Evolutionary conservation across 768 basidiomycete genomes (phyloP).

Genomic region (Coprinopsis cinerea): DNA sequence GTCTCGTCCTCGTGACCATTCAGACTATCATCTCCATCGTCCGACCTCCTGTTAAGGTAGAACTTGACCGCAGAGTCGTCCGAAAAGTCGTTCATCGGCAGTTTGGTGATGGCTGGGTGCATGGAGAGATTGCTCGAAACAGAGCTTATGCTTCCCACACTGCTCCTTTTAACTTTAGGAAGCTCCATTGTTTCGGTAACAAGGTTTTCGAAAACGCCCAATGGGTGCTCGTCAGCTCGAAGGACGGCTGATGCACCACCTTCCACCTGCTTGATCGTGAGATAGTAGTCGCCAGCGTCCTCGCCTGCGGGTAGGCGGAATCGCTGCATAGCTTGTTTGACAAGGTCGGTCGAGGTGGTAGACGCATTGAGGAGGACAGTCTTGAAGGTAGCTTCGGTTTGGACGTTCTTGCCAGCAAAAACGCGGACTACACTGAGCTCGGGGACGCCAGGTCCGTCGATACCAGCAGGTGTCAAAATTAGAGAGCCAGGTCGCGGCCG

Average conservation of each 20-base stretch:
- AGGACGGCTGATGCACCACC: conserved; percentile 78
- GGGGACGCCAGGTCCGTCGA: conserved; percentile 60
- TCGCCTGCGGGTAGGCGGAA: conserved; percentile 74
- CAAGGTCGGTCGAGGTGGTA: conserved; percentile 78
- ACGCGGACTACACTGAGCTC: conserved; percentile 93
- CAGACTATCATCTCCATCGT: conserved; percentile 32
- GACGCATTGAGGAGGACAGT: conserved; percentile 88
- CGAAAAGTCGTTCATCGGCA: conserved; percentile 96
- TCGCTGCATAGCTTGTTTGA: conserved; percentile 90
- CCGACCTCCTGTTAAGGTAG: conserved; percentile 71
- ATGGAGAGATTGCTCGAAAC: conserved; percentile 86
- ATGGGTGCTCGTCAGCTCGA: conserved; percentile 67
- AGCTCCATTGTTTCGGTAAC: conserved; percentile 75
- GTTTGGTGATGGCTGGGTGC: conserved; percentile 91
- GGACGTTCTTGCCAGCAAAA: conserved; percentile 86
- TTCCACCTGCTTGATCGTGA: conserved; percentile 91
- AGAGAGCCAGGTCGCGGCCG: conserved; percentile 75
- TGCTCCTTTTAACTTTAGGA: conserved; percentile 88
- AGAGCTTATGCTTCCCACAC: conserved; percentile 92
- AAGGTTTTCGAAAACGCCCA: conserved; percentile 84
- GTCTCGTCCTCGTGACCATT: conserved; percentile 37
- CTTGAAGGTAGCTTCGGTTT: conserved; percentile 97
- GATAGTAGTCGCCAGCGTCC: conserved; percentile 65
- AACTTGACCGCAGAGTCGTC: conserved; percentile 97
- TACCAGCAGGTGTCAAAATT: conserved; percentile 54